A percentile compares a stretch with the other conserved stretches of the same genome.
Conservation (phyloP, 208 protist genomes). For the Crithidia expoeki region DNA sequence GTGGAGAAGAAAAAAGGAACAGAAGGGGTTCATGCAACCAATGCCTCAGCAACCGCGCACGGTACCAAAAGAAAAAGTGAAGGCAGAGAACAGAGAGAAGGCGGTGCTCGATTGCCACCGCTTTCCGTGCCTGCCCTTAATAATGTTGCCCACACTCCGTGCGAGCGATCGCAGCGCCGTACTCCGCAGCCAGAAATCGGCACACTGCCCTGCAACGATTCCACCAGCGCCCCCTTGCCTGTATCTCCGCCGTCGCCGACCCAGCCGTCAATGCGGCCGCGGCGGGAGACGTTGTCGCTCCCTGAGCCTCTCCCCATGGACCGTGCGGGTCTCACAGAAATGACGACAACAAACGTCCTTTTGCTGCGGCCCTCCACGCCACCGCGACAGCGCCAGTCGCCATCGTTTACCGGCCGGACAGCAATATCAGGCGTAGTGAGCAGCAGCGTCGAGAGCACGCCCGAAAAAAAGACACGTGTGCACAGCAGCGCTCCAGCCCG, state of each 20-base stretch:
- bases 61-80: neutral
- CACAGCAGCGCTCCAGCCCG: neutral
- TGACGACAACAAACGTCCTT: neutral
- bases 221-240: neutral
- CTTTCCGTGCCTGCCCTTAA: neutral
- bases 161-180: neutral
- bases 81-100: neutral
- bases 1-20: neutral
- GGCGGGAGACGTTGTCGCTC: conserved; percentile 10
- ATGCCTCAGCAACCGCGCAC: neutral
- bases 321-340: neutral
- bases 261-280: conserved; percentile 17
- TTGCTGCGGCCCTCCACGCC: conserved; percentile 21
- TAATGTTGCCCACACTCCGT: neutral
- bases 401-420: neutral
- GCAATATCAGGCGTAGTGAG: neutral
- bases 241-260: conserved; percentile 24
- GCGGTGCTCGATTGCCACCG: neutral
- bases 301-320: neutral
- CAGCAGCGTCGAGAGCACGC: neutral
- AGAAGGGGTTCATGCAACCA: neutral
- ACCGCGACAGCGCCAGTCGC: conserved; percentile 15
- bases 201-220: neutral
- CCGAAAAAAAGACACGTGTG: neutral
- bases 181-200: conserved; percentile 3